Conservation (phyloP, 768 basidiomycete species). For the Xanthoconium purpureum region DNA sequence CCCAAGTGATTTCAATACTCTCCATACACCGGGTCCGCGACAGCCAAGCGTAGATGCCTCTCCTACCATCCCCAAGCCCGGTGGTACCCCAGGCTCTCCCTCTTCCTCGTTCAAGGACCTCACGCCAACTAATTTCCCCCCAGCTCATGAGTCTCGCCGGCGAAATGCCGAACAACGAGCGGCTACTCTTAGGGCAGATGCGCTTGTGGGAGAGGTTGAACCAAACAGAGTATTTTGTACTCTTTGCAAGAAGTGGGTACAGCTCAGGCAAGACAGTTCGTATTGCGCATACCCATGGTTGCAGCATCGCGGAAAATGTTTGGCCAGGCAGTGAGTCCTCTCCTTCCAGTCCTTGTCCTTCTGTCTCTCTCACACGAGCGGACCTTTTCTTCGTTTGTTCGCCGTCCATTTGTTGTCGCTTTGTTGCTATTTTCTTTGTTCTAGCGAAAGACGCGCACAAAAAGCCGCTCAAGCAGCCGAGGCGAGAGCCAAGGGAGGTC, state of each 20-base stretch:
- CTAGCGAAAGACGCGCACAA: conserved; percentile 54
- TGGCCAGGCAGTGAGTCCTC: conserved; percentile 61
- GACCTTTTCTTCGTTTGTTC: neutral
- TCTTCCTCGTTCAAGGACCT: conserved; percentile 53
- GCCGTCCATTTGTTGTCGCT: neutral
- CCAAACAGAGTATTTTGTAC: conserved; percentile 72
- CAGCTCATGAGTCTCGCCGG: conserved; percentile 62
- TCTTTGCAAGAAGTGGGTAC: conserved; percentile 80
- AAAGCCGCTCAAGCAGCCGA: conserved; percentile 54
- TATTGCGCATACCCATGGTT: conserved; percentile 84
- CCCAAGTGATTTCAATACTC: conserved; percentile 19
- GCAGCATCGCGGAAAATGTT: conserved; percentile 73
- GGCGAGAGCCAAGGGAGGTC: conserved; percentile 38
- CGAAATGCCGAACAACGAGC: conserved; percentile 80
- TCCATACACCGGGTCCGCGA: conserved; percentile 27
- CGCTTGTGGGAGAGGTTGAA: conserved; percentile 65
- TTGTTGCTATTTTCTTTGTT: conserved; percentile 1
- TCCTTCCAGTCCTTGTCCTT: neutral
- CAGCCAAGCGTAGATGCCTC: conserved; percentile 9
- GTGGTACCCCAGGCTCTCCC: conserved; percentile 27
- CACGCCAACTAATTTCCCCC: conserved; percentile 54
- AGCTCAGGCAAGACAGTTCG: conserved; percentile 71
- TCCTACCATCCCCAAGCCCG: conserved; percentile 9
- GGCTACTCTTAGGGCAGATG: conserved; percentile 64
- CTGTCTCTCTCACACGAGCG: conserved; percentile 10